Conservation (phyloP, 2,329 filamentous ascomycete species). For the Cladophialophora exuberans region DNA sequence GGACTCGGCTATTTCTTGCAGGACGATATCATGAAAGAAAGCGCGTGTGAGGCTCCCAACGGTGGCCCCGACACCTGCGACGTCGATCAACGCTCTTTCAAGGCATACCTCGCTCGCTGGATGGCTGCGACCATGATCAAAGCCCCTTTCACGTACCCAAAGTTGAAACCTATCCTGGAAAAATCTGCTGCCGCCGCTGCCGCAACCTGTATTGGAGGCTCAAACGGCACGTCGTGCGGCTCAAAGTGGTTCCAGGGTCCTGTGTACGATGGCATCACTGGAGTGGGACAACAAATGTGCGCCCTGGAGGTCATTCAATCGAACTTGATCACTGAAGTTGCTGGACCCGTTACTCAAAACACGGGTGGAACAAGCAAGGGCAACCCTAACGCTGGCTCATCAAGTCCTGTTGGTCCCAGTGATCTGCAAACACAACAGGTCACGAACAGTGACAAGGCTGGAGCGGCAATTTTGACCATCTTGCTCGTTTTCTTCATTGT, state of each 20-base stretch:
- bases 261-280: constrained; percentile 41
- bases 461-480: constrained; percentile 41
- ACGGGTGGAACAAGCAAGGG: constrained; percentile 63
- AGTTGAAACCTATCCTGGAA: constrained; percentile 57
- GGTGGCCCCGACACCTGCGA: constrained; percentile 53
- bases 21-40: constrained; percentile 61
- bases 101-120: constrained; percentile 67
- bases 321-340: constrained; percentile 48
- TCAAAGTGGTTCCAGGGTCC: constrained; percentile 43
- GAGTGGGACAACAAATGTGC: constrained; percentile 47
- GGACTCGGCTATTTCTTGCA: constrained; percentile 57
- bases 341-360: constrained; percentile 48
- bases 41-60: constrained; percentile 58
- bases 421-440: constrained; percentile 33
- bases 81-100: constrained; percentile 68
- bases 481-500: constrained; percentile 30
- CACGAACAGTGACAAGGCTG: constrained; percentile 42
- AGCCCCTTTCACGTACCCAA: constrained; percentile 58
- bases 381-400: constrained; percentile 47
- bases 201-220: constrained; percentile 55
- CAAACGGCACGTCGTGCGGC: constrained; percentile 47
- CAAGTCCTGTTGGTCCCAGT: constrained; percentile 26
- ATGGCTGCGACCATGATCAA: constrained; percentile 60
- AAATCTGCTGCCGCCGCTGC: constrained; percentile 60
- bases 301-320: constrained; percentile 63